Conservation (phyloP, 768 basidiomycete species). For the Tricholoma sp. region DNA sequence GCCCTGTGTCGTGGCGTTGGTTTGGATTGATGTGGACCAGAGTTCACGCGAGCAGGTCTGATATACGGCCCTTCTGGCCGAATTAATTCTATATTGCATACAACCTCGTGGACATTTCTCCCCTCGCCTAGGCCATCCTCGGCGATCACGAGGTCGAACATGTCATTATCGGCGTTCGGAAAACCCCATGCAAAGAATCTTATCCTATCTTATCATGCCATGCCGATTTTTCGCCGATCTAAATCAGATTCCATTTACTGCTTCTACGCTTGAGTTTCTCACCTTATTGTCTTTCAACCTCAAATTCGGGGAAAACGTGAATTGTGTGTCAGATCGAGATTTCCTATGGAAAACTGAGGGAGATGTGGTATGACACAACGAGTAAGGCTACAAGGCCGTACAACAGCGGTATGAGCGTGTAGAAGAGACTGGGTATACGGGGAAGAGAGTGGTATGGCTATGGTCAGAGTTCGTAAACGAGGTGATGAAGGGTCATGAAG, state of each 20-base stretch:
- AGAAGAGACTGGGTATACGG: slow-evolving; percentile 1
- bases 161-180: not conserved
- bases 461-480: slow-evolving; percentile 15
- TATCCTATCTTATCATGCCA: not conserved
- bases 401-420: slow-evolving; percentile 2
- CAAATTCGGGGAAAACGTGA: not conserved
- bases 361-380: not conserved
- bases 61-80: not conserved
- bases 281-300: slow-evolving; percentile 9
- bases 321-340: not conserved
- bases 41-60: not conserved
- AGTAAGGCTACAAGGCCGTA: not conserved
- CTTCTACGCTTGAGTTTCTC: slow-evolving; percentile 5
- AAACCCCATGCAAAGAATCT: not conserved
- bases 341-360: not conserved
- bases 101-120: not conserved
- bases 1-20: not conserved
- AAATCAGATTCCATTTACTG: slow-evolving; percentile 1
- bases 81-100: slow-evolving; percentile 4
- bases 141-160: slow-evolving; percentile 1
- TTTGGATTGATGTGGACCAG: not conserved
- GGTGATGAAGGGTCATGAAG: slow-evolving; percentile 7
- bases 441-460: slow-evolving; percentile 10
- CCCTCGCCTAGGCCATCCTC: not conserved
- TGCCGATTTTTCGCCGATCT: slow-evolving; percentile 8